Percentiles rank a stretch among this genome's conserved stretches.
These are phyloP conservation scores for Coleophoma eucalyptorum DNA, from an alignment of 2,329 filamentous ascomycete species.

Conservation along the genomic window DNA sequence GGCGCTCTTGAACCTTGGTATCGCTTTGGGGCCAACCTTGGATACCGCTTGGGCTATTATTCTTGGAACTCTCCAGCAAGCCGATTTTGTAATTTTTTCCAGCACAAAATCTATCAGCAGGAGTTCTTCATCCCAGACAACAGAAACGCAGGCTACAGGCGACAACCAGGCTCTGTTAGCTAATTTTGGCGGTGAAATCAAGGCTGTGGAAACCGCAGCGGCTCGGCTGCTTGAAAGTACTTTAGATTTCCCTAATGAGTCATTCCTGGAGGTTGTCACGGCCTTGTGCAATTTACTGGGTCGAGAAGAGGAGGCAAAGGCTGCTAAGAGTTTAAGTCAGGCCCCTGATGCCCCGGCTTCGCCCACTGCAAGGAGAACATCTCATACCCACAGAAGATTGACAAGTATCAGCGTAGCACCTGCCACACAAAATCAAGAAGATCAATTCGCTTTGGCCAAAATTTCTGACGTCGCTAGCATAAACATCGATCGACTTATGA, in stretches of 20 bases:
- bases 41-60: constrained; percentile 85
- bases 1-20: constrained; percentile 90
- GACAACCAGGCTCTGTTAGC: constrained; percentile 39
- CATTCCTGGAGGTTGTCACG: constrained; percentile 73
- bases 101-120: constrained; percentile 48
- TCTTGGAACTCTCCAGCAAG: constrained; percentile 87
- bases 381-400: constrained; percentile 27
- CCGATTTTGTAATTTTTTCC: constrained; percentile 76
- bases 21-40: constrained; percentile 86
- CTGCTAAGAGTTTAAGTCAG: constrained; percentile 17
- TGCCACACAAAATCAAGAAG: constrained; percentile 54
- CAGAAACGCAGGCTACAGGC: constrained; percentile 34
- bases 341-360: constrained; percentile 15
- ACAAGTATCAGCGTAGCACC: constrained; percentile 43
- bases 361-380: constrained; percentile 17
- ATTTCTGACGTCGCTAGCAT: constrained; percentile 68
- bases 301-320: constrained; percentile 16
- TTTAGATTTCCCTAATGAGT: constrained; percentile 78
- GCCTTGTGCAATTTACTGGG: constrained; percentile 72
- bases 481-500: constrained; percentile 71
- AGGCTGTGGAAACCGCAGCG: constrained; percentile 84
- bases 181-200: constrained; percentile 76
- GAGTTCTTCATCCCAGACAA: constrained; percentile 45
- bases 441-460: constrained; percentile 68
- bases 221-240: constrained; percentile 88